A percentile compares a stretch with the other conserved stretches of the same genome.
phyloP scores from a whole-genome alignment of 768 basidiomycete species.

The Lactarius deliciosus region DNA sequence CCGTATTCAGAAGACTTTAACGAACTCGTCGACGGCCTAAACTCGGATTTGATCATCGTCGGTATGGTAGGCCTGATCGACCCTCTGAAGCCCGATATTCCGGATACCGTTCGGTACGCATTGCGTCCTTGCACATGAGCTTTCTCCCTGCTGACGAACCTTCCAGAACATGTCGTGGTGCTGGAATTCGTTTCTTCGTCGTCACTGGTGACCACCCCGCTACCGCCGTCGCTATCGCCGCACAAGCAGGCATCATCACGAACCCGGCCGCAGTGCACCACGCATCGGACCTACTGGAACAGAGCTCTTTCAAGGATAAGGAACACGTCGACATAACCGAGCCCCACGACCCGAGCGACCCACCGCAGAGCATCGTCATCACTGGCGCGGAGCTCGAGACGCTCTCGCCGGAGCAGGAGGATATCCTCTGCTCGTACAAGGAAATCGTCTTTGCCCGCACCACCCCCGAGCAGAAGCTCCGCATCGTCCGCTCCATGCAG shows the following conservation, averaged over 20 bases:
- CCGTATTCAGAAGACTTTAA: slow-evolving; percentile 42
- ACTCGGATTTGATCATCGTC: slow-evolving; percentile 50
- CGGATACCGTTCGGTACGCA: slow-evolving; percentile 43
- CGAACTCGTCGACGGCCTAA: slow-evolving; percentile 43
- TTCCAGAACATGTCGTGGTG: slow-evolving; percentile 45
- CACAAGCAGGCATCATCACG: slow-evolving; percentile 58
- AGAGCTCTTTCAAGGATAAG: slow-evolving; percentile 36
- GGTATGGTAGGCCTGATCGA: slow-evolving; percentile 63
- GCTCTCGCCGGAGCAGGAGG: slow-evolving; percentile 27
- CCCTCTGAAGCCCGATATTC: slow-evolving; percentile 55
- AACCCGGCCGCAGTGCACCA: slow-evolving; percentile 39
- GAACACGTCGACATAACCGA: slow-evolving; percentile 31
- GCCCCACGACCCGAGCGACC: not conserved
- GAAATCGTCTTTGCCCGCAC: slow-evolving; percentile 64
- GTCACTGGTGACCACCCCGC: slow-evolving; percentile 60
- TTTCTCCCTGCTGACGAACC: not conserved
- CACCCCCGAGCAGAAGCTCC: slow-evolving; percentile 62
- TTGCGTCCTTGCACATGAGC: not conserved
- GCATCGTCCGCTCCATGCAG: slow-evolving; percentile 62
- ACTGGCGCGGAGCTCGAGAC: slow-evolving; percentile 39
- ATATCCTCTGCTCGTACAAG: slow-evolving; percentile 39
- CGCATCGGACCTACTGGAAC: slow-evolving; percentile 39
- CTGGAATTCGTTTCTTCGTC: slow-evolving; percentile 63
- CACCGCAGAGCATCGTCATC: slow-evolving; percentile 42
- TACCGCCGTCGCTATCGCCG: slow-evolving; percentile 63